A percentile compares a stretch with the other conserved stretches of the same genome.
Evolutionary conservation across 1,139 yeast species (phyloP).

Genomic region (Protomyces pachydermus): DNA sequence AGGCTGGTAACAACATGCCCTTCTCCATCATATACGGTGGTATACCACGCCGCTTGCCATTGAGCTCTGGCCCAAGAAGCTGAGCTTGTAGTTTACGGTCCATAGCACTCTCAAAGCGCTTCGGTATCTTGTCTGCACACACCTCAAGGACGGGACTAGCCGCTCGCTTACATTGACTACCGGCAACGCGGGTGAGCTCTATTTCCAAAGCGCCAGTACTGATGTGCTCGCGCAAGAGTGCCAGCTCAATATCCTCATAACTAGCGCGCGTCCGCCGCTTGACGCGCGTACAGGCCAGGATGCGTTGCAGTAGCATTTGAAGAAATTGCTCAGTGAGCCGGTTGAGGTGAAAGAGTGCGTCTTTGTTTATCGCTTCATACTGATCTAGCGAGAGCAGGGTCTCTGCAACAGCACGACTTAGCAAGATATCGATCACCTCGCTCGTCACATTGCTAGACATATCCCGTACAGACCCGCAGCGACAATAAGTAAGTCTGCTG

Average conservation of each 20-base stretch:
- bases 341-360: constrained; percentile 6
- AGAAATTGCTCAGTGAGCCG: constrained; percentile 13
- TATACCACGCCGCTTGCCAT: constrained; percentile 16
- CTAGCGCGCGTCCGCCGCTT: constrained; percentile 14
- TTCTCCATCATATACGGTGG: constrained; percentile 18
- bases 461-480: too few relatives aligned
- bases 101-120: constrained; percentile 14
- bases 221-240: constrained; percentile 12
- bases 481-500: too few relatives aligned
- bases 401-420: background rate
- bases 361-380: constrained; percentile 1
- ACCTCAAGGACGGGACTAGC: background rate
- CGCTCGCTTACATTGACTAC: background rate
- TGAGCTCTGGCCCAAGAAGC: constrained; percentile 19
- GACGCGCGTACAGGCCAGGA: constrained; percentile 7
- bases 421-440: constrained; percentile 12
- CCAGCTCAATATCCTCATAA: constrained; percentile 15
- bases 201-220: constrained; percentile 9
- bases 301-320: constrained; percentile 2
- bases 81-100: constrained; percentile 9
- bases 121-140: constrained; percentile 12
- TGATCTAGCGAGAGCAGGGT: constrained; percentile 5
- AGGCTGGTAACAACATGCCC: constrained; percentile 13
- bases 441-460: constrained; percentile 4
- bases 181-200: constrained; percentile 1